These are phyloP conservation scores for Fusarium avenaceum DNA, from an alignment of 2,329 filamentous ascomycete species.

Conservation along the genomic window DNA sequence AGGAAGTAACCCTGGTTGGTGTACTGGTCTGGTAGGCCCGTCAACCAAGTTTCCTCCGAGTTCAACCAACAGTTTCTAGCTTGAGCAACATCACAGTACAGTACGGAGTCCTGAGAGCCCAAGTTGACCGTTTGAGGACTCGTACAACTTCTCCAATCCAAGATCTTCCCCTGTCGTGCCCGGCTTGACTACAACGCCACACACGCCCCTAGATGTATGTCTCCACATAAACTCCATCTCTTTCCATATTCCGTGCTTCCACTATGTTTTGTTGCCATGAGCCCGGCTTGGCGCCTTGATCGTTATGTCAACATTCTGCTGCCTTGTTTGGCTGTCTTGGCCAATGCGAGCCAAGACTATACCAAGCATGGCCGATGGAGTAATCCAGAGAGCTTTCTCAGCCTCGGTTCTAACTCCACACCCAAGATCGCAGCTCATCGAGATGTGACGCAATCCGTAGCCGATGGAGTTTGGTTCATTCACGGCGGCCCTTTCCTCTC, in stretches of 20 bases:
- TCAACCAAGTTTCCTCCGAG: background rate
- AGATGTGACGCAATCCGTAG: conserved; percentile 29
- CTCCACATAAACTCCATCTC: conserved; percentile 25
- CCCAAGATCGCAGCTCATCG: conserved; percentile 24
- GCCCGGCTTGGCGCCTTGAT: conserved; percentile 42
- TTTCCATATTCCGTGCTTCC: conserved; percentile 9
- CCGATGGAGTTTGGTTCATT: conserved; percentile 7
- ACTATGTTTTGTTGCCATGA: conserved; percentile 38
- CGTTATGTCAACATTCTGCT: conserved; percentile 26
- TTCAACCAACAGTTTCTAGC: background rate
- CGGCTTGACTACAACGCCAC: conserved; percentile 30
- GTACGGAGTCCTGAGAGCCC: background rate
- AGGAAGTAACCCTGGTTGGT: background rate
- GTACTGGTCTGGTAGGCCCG: background rate
- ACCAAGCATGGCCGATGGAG: conserved; percentile 9
- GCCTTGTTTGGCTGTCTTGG: conserved; percentile 39
- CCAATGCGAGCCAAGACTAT: conserved; percentile 36
- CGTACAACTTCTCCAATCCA: conserved; percentile 7
- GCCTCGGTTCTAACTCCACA: conserved; percentile 15
- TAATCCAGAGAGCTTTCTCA: conserved; percentile 16
- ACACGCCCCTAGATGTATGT: conserved; percentile 25
- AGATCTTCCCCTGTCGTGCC: conserved; percentile 20
- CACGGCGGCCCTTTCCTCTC: background rate
- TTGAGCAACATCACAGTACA: background rate
- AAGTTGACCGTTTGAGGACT: conserved; percentile 2